These are phyloP conservation scores for Boechera stricta DNA, from an alignment of 345 rosid genomes.

Conservation along the genomic window DNA sequence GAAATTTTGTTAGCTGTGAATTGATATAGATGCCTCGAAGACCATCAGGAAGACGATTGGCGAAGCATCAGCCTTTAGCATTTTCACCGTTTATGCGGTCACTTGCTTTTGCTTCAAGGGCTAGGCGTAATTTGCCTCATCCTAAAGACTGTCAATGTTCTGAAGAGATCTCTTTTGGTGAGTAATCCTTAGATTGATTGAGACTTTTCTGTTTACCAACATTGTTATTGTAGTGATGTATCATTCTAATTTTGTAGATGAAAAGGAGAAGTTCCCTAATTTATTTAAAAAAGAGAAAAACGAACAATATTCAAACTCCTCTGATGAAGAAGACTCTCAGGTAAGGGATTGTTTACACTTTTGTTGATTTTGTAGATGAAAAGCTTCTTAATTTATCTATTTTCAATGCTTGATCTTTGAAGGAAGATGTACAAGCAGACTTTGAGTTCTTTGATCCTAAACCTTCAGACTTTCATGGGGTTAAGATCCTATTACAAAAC, in stretches of 20 bases:
- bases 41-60: slow-evolving; percentile 45
- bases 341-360: slow-evolving; percentile 38
- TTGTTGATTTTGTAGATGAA: slow-evolving; percentile 7
- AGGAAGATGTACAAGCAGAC: slow-evolving; percentile 88
- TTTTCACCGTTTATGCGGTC: slow-evolving; percentile 77
- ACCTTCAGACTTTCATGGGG: slow-evolving; percentile 77
- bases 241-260: slow-evolving; percentile 27
- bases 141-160: slow-evolving; percentile 36
- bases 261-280: slow-evolving; percentile 26
- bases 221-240: slow-evolving; percentile 29
- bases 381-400: background rate
- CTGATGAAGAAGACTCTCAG: slow-evolving; percentile 65
- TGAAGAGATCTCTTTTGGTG: slow-evolving; percentile 44
- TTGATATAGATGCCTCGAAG: slow-evolving; percentile 56
- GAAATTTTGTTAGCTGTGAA: slow-evolving; percentile 23
- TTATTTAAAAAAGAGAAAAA: slow-evolving; percentile 33
- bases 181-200: slow-evolving; percentile 10
- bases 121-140: slow-evolving; percentile 45
- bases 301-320: slow-evolving; percentile 47
- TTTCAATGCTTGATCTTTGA: slow-evolving; percentile 27
- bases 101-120: slow-evolving; percentile 53
- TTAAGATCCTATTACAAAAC: slow-evolving; percentile 66
- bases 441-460: slow-evolving; percentile 94
- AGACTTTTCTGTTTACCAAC: slow-evolving; percentile 34
- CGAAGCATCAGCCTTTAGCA: slow-evolving; percentile 56